Evolutionary conservation across 345 rosid genomes (phyloP), one percentile per base, ranked within the genome.

Genomic region (Lumnitzera littorea): DNA sequence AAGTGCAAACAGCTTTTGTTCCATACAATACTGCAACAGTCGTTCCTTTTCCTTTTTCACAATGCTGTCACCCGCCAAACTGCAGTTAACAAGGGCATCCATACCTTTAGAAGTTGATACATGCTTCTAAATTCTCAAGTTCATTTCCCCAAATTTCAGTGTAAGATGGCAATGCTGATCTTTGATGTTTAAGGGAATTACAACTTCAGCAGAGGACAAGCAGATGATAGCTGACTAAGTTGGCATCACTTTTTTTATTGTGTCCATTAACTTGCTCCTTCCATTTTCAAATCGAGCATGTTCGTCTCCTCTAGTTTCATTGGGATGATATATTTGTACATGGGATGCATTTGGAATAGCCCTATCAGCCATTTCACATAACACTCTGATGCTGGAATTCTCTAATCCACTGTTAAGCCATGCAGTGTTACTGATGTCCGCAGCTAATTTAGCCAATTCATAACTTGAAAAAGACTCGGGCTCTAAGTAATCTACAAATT

Each of bases 321-420:
- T 67, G 53, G 69, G 67, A 58, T 48, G 66, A 41, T 62, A 65
- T 54, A 27, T 25, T 41, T 49, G 74, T 53, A 53, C 63, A 48
- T 62, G 8, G 41, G 46, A 63, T 8, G 29, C 75, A 57, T 74
- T 72, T 55, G 75, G 67, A 48, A 63, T 57, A 56, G 74, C 63
- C 55, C 79, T 67, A 58, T 56, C 72, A 66, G 67, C 69, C 16
- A 74, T 67, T 62, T 79, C 79, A 62, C 74, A 80, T 83, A 74
- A 29, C 36, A 36, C 10, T 36, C 43, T 79, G 24, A 55, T 65
- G 64, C 55, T 60, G 31, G 57, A 31, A 54, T 17, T 46, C 15
- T 85, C 86, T 75, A 91, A 70, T 46, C 96, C 96, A 56, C 96
- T 88, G 67, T 80, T 84, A 50, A 88, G 70, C 98, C 95, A 91